Percentiles rank a stretch among this genome's conserved stretches.
These are phyloP conservation scores for Cornus suecica DNA, from an alignment of 148 eudicot genomes.

Conservation along the genomic window DNA sequence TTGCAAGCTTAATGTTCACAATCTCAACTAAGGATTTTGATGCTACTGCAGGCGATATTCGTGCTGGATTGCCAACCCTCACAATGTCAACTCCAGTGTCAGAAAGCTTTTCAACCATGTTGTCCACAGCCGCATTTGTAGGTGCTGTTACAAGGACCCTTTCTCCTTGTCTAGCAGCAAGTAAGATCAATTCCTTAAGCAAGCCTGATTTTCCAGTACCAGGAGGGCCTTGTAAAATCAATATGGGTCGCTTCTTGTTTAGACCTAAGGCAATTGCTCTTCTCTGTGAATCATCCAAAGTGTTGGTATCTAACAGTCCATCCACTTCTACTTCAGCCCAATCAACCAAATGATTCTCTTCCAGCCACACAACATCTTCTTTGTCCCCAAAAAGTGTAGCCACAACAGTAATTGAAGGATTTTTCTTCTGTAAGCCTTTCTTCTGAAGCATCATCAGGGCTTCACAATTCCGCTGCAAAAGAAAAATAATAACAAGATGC, in stretches of 20 bases:
- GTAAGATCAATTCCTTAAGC: slow-evolving; percentile 53
- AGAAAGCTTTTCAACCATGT: slow-evolving; percentile 83
- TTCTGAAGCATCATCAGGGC: slow-evolving; percentile 89
- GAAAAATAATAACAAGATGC: background rate
- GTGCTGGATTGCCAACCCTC: slow-evolving; percentile 79
- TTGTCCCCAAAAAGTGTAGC: slow-evolving; percentile 76
- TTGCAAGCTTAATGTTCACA: slow-evolving; percentile 52
- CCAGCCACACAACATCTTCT: slow-evolving; percentile 55
- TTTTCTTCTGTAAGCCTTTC: slow-evolving; percentile 81
- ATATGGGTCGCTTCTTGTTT: slow-evolving; percentile 69
- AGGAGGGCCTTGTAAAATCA: slow-evolving; percentile 80
- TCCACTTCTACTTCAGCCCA: slow-evolving; percentile 52
- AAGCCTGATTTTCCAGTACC: slow-evolving; percentile 83
- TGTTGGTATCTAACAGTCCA: slow-evolving; percentile 25
- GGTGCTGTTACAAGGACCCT: slow-evolving; percentile 87
- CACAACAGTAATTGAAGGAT: slow-evolving; percentile 67
- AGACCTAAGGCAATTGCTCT: slow-evolving; percentile 70
- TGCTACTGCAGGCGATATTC: slow-evolving; percentile 71
- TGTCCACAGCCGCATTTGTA: slow-evolving; percentile 89
- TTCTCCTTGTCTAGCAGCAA: slow-evolving; percentile 66
- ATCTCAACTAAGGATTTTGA: slow-evolving; percentile 72
- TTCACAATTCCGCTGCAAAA: slow-evolving; percentile 78
- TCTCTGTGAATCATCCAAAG: slow-evolving; percentile 57
- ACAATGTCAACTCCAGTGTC: slow-evolving; percentile 54
- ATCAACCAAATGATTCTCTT: slow-evolving; percentile 49